Evolutionary conservation across 192 early-diverging fungal genomes (phyloP).

Genomic region (Lunasporangiospora selenospora): DNA sequence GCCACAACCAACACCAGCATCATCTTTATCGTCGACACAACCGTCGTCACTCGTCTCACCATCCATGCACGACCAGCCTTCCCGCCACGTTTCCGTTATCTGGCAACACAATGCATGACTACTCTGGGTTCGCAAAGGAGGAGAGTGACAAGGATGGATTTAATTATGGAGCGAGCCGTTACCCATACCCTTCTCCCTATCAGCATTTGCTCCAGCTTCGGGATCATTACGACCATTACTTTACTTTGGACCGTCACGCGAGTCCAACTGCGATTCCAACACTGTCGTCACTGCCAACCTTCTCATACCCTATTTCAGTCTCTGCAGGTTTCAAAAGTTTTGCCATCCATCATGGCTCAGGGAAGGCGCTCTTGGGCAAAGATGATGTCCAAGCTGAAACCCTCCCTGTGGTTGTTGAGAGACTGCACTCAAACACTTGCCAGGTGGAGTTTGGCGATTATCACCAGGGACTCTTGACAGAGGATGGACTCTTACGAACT

Average conservation of each 20-base stretch:
- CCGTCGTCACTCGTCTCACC: neutral
- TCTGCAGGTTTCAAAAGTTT: constrained; percentile 26
- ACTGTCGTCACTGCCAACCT: neutral
- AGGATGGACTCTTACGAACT: constrained; percentile 28
- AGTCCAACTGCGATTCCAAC: too few relatives aligned
- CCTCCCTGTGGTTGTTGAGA: constrained; percentile 12
- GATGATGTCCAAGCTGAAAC: constrained; percentile 13
- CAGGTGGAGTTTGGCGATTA: constrained; percentile 39
- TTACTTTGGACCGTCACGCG: too few relatives aligned
- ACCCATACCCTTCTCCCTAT: too few relatives aligned
- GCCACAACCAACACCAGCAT: constrained; percentile 5
- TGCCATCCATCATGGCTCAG: constrained; percentile 29
- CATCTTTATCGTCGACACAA: neutral
- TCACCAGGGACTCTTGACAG: constrained; percentile 33
- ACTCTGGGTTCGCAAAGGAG: too few relatives aligned
- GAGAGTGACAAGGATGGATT: too few relatives aligned
- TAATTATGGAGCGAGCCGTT: too few relatives aligned
- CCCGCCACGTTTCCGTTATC: too few relatives aligned
- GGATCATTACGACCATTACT: too few relatives aligned
- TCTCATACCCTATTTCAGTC: constrained; percentile 15
- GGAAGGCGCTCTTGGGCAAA: constrained; percentile 24
- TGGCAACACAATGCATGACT: too few relatives aligned
- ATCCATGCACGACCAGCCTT: neutral
- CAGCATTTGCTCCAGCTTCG: too few relatives aligned
- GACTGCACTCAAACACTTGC: constrained; percentile 15